Conservation (phyloP, 2,329 filamentous ascomycete species). For the Zymoseptoria brevis region DNA sequence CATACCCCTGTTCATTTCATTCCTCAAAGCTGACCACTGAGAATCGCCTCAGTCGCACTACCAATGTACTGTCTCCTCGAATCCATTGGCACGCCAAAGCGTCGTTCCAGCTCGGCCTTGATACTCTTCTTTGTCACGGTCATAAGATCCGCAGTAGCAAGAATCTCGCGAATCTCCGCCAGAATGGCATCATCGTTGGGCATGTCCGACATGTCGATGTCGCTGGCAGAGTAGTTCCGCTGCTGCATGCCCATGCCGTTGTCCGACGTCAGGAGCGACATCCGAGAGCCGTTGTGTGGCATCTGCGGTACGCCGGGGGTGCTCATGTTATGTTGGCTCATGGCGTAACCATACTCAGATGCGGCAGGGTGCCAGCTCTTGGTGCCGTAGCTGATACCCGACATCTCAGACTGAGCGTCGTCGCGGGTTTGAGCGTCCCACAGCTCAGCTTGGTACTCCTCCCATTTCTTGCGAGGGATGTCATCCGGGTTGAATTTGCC, state of each 20-base stretch:
- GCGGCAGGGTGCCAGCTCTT: slow-evolving; percentile 57
- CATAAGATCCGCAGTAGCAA: slow-evolving; percentile 90
- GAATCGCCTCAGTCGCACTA: slow-evolving; percentile 36
- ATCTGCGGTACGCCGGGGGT: slow-evolving; percentile 48
- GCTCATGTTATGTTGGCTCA: slow-evolving; percentile 49
- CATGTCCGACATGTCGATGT: slow-evolving; percentile 62
- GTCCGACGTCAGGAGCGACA: slow-evolving; percentile 72
- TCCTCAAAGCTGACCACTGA: slow-evolving; percentile 33
- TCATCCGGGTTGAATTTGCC: slow-evolving; percentile 91
- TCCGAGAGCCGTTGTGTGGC: slow-evolving; percentile 49
- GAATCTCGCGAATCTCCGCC: slow-evolving; percentile 88
- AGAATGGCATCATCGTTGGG: slow-evolving; percentile 85
- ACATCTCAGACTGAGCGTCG: slow-evolving; percentile 77
- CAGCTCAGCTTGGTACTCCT: slow-evolving; percentile 95
- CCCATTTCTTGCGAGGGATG: slow-evolving; percentile 98
- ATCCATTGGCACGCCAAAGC: slow-evolving; percentile 82
- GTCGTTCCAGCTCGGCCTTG: slow-evolving; percentile 82
- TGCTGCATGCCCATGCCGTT: slow-evolving; percentile 26
- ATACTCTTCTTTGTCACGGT: slow-evolving; percentile 97
- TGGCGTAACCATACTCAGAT: slow-evolving; percentile 55
- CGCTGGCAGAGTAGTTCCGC: slow-evolving; percentile 33
- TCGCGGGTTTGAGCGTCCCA: slow-evolving; percentile 91
- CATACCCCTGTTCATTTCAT: not conserved
- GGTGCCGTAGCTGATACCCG: slow-evolving; percentile 90
- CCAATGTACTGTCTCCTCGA: slow-evolving; percentile 81